Percentiles rank a stretch among this genome's conserved stretches.
These are phyloP conservation scores for Pelagomonas calceolata DNA, from an alignment of 108 stramenopile species.

Conservation along the genomic window DNA sequence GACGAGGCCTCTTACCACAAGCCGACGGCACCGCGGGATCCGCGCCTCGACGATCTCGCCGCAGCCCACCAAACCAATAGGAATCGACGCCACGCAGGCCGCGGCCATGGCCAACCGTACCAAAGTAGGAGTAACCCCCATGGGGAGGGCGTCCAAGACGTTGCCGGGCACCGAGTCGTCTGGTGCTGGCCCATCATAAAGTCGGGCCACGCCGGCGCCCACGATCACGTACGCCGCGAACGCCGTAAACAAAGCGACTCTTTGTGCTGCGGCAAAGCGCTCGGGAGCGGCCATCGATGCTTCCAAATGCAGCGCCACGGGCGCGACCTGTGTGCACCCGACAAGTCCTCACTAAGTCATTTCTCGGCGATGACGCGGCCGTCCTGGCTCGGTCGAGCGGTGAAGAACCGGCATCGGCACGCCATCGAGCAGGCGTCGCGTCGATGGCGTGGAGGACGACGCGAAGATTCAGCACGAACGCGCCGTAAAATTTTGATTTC, in stretches of 20 bases:
- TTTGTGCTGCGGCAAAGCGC: neutral
- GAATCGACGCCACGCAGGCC: neutral
- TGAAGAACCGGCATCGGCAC: too few species aligned
- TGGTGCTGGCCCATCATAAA: neutral
- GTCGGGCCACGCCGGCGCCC: neutral
- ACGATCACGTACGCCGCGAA: neutral
- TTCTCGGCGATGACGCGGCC: too few species aligned
- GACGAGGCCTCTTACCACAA: neutral
- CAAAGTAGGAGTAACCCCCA: neutral
- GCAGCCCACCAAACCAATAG: neutral
- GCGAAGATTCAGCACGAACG: too few species aligned
- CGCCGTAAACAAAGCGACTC: neutral
- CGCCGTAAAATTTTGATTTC: too few species aligned
- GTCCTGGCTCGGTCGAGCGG: too few species aligned
- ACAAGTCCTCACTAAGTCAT: too few species aligned
- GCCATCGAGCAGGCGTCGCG: too few species aligned
- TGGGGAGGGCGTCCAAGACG: neutral
- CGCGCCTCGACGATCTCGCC: neutral
- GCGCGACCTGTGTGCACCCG: too few species aligned
- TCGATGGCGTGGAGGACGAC: too few species aligned
- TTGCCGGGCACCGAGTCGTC: neutral
- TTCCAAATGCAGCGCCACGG: neutral
- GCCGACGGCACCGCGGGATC: neutral
- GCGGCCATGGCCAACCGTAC: neutral
- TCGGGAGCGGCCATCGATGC: neutral